Evolutionary conservation across 2,329 filamentous ascomycete species (phyloP).

Genomic region (Metarhizium brunneum): DNA sequence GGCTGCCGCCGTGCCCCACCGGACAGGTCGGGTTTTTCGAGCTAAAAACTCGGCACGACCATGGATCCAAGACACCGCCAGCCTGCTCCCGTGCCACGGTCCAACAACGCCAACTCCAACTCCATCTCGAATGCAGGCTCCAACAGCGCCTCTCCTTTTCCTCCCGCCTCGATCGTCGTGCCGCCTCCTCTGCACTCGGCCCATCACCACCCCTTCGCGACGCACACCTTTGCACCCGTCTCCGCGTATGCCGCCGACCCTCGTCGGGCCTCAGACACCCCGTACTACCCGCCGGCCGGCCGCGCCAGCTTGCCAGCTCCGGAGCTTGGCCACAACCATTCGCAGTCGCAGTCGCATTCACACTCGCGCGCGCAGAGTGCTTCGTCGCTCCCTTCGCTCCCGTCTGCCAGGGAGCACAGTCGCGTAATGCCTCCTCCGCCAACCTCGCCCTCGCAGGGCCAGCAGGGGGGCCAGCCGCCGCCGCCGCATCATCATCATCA

Average conservation of each 20-base stretch:
- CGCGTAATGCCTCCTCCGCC: slow-evolving; percentile 36
- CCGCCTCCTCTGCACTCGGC: slow-evolving; percentile 4
- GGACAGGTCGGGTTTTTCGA: slow-evolving; percentile 18
- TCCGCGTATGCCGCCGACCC: slow-evolving; percentile 22
- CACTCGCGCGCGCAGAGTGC: slow-evolving; percentile 33
- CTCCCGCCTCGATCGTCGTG: slow-evolving; percentile 3
- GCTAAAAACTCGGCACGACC: slow-evolving; percentile 25
- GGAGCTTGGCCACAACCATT: slow-evolving; percentile 17
- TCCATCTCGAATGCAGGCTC: slow-evolving; percentile 1
- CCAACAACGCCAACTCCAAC: slow-evolving; percentile 1
- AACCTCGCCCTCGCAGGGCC: slow-evolving; percentile 29
- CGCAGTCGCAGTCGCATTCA: neutral
- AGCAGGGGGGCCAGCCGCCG: slow-evolving; percentile 12
- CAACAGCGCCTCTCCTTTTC: slow-evolving; percentile 2
- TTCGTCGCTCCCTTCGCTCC: slow-evolving; percentile 35
- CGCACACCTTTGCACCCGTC: slow-evolving; percentile 3
- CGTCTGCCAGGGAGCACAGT: slow-evolving; percentile 25
- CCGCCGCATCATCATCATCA: slow-evolving; percentile 17
- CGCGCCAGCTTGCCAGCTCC: slow-evolving; percentile 17
- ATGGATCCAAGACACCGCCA: slow-evolving; percentile 21
- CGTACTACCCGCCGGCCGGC: slow-evolving; percentile 27
- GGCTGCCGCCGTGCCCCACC: slow-evolving; percentile 1
- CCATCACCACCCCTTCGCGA: slow-evolving; percentile 3
- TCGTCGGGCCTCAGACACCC: slow-evolving; percentile 34
- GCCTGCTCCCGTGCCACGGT: slow-evolving; percentile 10